A percentile compares a stretch with the other conserved stretches of the same genome.
Evolutionary conservation across 2,329 filamentous ascomycete genomes (phyloP).

Genomic region (Colletotrichum scovillei): DNA sequence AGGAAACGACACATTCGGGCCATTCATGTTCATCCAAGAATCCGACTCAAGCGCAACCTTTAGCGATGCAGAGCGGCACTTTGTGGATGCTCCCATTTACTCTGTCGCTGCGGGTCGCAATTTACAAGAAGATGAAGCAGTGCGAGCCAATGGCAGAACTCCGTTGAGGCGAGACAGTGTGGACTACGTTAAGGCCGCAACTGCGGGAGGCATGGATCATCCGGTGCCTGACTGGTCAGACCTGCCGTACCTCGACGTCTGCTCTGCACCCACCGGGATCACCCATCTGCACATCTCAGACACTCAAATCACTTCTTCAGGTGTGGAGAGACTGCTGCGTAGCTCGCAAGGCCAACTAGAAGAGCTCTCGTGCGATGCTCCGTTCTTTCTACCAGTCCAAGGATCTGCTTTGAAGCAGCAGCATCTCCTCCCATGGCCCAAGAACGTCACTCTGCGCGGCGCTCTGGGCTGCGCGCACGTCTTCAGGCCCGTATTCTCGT

Average conservation of each 20-base stretch:
- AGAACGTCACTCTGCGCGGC: constrained; percentile 51
- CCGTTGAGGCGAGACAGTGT: constrained; percentile 46
- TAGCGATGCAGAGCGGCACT: constrained; percentile 58
- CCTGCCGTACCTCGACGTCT: constrained; percentile 40
- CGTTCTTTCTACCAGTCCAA: constrained; percentile 40
- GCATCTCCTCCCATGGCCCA: constrained; percentile 41
- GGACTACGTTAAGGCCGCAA: constrained; percentile 43
- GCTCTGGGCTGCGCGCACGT: constrained; percentile 58
- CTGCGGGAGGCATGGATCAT: constrained; percentile 26
- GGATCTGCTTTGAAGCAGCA: constrained; percentile 12
- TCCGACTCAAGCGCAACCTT: constrained; percentile 57
- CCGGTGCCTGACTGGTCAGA: constrained; percentile 19
- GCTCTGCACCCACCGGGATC: constrained; percentile 47
- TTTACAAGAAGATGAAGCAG: constrained; percentile 40
- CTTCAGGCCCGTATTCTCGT: constrained; percentile 64
- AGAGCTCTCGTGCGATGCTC: constrained; percentile 61
- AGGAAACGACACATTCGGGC: constrained; percentile 50
- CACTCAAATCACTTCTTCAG: constrained; percentile 58
- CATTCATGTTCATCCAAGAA: constrained; percentile 59
- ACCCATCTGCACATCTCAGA: constrained; percentile 67
- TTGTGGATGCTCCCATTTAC: constrained; percentile 61
- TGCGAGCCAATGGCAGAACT: constrained; percentile 44
- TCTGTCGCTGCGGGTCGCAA: constrained; percentile 41
- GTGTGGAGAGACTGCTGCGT: constrained; percentile 56
- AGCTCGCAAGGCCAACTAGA: constrained; percentile 59